Evolutionary conservation across 352 stramenopile genomes (phyloP).

Genomic region (Globisporangium orthogonon): DNA sequence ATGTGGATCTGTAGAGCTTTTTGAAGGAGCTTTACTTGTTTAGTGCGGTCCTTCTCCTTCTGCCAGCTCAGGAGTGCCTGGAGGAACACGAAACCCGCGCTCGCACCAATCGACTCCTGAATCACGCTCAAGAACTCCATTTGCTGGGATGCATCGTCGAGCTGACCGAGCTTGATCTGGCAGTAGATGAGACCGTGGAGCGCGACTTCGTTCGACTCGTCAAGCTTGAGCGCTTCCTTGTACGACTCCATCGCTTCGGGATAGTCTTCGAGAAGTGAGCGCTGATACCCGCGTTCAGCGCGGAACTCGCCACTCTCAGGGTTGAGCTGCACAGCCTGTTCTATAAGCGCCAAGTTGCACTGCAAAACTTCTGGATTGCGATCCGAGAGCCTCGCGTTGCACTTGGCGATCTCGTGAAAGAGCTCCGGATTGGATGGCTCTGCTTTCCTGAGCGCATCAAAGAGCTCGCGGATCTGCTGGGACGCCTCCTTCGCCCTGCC

Average conservation of each 20-base stretch:
- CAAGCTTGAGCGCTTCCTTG: slow-evolving; percentile 79
- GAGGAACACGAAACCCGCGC: slow-evolving; percentile 76
- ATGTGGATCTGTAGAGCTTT: slow-evolving; percentile 80
- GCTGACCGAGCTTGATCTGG: slow-evolving; percentile 82
- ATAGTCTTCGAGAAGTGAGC: slow-evolving; percentile 66
- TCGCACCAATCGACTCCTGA: slow-evolving; percentile 81
- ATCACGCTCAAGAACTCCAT: slow-evolving; percentile 91
- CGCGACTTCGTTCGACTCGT: slow-evolving; percentile 86
- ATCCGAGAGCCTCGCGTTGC: slow-evolving; percentile 60
- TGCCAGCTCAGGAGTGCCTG: slow-evolving; percentile 83
- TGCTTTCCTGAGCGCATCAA: slow-evolving; percentile 59
- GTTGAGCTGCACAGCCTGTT: slow-evolving; percentile 58
- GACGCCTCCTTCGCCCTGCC: slow-evolving; percentile 47
- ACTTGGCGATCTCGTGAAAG: slow-evolving; percentile 55
- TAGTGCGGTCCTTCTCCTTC: slow-evolving; percentile 57
- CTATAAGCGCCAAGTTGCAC: slow-evolving; percentile 60
- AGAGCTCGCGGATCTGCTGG: slow-evolving; percentile 48
- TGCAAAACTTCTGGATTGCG: slow-evolving; percentile 60
- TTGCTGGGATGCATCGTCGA: slow-evolving; percentile 88
- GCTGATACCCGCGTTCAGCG: slow-evolving; percentile 78
- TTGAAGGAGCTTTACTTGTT: slow-evolving; percentile 69
- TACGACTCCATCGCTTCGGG: slow-evolving; percentile 79
- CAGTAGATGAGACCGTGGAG: slow-evolving; percentile 90
- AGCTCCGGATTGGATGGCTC: slow-evolving; percentile 69
- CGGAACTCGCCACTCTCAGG: slow-evolving; percentile 54